These are phyloP conservation scores for Simplicillium aogashimaense DNA, from an alignment of 2,329 filamentous ascomycete species.

Conservation along the genomic window DNA sequence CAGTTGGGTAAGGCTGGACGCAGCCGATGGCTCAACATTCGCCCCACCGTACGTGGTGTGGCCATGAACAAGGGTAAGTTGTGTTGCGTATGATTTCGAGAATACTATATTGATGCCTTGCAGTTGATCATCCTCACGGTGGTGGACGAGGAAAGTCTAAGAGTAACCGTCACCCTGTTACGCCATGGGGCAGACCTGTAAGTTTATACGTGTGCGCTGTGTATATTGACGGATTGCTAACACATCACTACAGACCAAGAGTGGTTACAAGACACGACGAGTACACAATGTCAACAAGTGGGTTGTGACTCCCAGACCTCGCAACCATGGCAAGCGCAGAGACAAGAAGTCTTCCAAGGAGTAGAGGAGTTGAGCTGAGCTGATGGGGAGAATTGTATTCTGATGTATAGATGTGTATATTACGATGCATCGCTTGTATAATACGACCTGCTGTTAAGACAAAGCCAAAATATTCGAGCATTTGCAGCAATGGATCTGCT, in stretches of 20 bases:
- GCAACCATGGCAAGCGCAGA: constrained; percentile 87
- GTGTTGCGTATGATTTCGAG: not conserved
- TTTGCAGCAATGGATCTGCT: no score
- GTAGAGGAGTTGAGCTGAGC: constrained; percentile 4
- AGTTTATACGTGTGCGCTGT: constrained; percentile 26
- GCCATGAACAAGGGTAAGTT: constrained; percentile 89
- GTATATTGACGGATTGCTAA: constrained; percentile 16
- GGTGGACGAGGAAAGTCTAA: constrained; percentile 99
- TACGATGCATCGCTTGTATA: constrained; percentile 3
- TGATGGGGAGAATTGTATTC: constrained; percentile 1
- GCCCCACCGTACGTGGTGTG: constrained; percentile 91
- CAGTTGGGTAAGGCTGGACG: constrained; percentile 93
- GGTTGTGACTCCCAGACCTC: constrained; percentile 71
- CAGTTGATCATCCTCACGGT: constrained; percentile 92
- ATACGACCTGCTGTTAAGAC: not conserved
- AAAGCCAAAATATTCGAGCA: no score
- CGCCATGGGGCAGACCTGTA: constrained; percentile 93
- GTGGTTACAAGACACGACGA: constrained; percentile 82
- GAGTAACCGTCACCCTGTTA: constrained; percentile 91
- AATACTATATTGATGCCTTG: constrained; percentile 7
- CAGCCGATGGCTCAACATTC: constrained; percentile 85
- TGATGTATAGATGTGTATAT: constrained; percentile 5
- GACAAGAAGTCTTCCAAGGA: constrained; percentile 41
- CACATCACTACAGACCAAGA: constrained; percentile 49
- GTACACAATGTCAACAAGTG: constrained; percentile 87